Percentiles rank a stretch among this genome's conserved stretches.
Conservation (phyloP, 2,329 filamentous ascomycete genomes). For the Sporothrix curviconia region DNA sequence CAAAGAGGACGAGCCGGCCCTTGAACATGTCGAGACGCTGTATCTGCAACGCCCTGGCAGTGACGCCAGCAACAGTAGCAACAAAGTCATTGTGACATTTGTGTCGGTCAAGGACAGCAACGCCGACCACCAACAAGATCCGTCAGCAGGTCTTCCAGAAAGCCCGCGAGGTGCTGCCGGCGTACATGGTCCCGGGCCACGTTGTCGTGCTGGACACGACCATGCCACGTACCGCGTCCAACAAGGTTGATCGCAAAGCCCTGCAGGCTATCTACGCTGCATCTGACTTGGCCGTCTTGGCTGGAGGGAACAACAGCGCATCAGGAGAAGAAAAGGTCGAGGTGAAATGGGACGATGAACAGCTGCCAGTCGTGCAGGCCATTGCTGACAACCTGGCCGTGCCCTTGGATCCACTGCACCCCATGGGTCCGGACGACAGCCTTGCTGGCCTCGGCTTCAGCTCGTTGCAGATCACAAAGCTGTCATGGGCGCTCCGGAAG, state of each 20-base stretch:
- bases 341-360: background rate
- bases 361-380: background rate
- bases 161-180: conserved; percentile 14
- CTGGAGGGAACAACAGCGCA: background rate
- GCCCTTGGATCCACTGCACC: background rate
- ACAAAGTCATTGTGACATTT: conserved; percentile 32
- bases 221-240: conserved; percentile 30
- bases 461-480: conserved; percentile 23
- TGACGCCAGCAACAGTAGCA: conserved; percentile 16
- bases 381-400: conserved; percentile 14
- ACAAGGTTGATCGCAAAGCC: conserved; percentile 31
- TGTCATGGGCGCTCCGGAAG: conserved; percentile 21
- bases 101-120: conserved; percentile 22
- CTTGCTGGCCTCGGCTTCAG: conserved; percentile 22
- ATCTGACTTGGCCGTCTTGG: conserved; percentile 18
- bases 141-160: conserved; percentile 12
- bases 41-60: conserved; percentile 26
- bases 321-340: too few relatives aligned
- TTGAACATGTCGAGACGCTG: conserved; percentile 32
- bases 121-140: background rate
- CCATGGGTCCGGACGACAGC: conserved; percentile 19
- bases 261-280: conserved; percentile 20
- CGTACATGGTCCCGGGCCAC: conserved; percentile 31
- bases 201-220: conserved; percentile 24
- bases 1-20: conserved; percentile 25